A percentile compares a stretch with the other conserved stretches of the same genome.
Evolutionary conservation across 805 yeast genomes (phyloP).

Genomic region (Monosporozyma unispora): DNA sequence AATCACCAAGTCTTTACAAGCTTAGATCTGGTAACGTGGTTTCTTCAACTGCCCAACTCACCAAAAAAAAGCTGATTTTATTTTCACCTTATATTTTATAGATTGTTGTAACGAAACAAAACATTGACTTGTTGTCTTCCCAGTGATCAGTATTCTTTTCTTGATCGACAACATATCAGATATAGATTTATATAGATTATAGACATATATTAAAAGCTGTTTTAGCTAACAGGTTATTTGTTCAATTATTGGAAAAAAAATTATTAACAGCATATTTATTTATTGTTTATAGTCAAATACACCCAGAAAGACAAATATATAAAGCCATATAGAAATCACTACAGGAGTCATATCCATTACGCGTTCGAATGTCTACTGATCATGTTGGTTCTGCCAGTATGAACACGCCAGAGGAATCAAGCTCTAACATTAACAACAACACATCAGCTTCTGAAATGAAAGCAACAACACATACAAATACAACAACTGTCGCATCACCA

Average conservation of each 20-base stretch:
- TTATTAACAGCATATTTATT: neutral
- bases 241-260: neutral
- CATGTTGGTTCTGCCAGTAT: neutral
- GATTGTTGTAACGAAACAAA: neutral
- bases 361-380: neutral
- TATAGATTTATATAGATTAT: neutral
- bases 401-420: neutral
- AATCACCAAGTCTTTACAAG: conserved; percentile 19
- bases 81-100: neutral
- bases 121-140: too few relatives aligned
- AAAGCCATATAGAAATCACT: neutral
- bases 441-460: neutral
- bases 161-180: neutral
- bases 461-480: too few relatives aligned
- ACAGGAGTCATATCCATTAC: neutral
- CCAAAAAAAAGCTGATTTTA: too few relatives aligned
- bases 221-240: neutral
- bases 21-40: neutral
- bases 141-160: neutral
- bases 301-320: neutral
- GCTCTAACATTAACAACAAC: neutral
- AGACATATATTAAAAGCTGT: neutral
- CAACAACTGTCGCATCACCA: neutral
- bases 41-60: too few relatives aligned
- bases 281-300: neutral